A percentile compares a stretch with the other conserved stretches of the same genome.
phyloP scores from a whole-genome alignment of 2,329 filamentous ascomycete species.

The Arthrobotrys conoides region DNA sequence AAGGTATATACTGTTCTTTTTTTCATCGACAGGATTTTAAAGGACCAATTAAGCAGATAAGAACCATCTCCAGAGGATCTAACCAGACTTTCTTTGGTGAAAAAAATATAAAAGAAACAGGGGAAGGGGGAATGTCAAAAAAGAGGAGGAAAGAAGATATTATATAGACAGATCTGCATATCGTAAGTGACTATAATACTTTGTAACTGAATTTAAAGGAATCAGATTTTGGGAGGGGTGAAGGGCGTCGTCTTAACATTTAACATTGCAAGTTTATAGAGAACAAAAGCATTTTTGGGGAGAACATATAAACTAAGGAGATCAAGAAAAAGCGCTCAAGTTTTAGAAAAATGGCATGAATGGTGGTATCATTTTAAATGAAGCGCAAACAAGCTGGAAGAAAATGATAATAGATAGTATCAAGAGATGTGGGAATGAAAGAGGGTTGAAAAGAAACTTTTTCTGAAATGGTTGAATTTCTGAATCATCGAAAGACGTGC shows the following conservation, averaged over 20 bases:
- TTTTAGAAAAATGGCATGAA: constrained; percentile 1
- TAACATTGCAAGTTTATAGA: constrained; percentile 1
- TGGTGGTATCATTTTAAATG: constrained; percentile 22
- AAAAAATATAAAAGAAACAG: background rate
- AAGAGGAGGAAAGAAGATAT: background rate
- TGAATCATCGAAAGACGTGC: background rate
- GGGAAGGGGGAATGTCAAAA: background rate
- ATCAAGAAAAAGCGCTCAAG: background rate
- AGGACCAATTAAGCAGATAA: background rate
- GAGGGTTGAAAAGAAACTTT: background rate
- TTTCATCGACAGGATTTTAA: constrained; percentile 12
- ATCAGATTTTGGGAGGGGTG: background rate
- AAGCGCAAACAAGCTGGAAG: background rate
- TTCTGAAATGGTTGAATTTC: background rate
- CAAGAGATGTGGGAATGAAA: background rate
- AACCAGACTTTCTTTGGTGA: background rate
- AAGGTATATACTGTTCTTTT: constrained; percentile 3
- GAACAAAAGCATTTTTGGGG: background rate
- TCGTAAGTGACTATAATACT: background rate
- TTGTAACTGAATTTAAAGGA: background rate
- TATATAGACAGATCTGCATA: background rate
- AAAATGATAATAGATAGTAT: background rate
- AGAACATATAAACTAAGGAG: too few species aligned
- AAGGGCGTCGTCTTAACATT: constrained; percentile 3
- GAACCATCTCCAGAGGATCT: background rate